Percentiles rank a stretch among this genome's conserved stretches.
These are phyloP conservation scores for Serendipita sp. DNA, from an alignment of 1,284 basidiomycete species.

Conservation along the genomic window DNA sequence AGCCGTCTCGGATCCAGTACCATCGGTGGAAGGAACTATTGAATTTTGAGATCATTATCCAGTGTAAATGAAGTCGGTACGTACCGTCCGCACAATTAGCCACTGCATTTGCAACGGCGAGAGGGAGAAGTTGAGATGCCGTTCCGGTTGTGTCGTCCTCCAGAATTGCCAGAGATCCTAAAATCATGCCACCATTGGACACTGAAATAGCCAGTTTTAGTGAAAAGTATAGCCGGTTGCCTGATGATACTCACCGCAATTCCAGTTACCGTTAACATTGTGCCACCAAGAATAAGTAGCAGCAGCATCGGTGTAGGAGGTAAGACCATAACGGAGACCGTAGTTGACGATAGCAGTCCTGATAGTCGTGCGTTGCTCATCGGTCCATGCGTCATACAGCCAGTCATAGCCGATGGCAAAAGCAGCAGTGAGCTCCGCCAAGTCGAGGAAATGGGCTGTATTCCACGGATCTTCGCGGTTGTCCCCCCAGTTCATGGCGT, in stretches of 20 bases:
- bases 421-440: slow-evolving; percentile 37
- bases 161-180: slow-evolving; percentile 83
- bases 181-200: slow-evolving; percentile 80
- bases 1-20: slow-evolving; percentile 89
- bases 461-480: slow-evolving; percentile 23
- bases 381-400: slow-evolving; percentile 39
- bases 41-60: not conserved
- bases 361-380: slow-evolving; percentile 29
- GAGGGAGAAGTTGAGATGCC: slow-evolving; percentile 51
- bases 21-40: slow-evolving; percentile 49
- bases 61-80: slow-evolving; percentile 17
- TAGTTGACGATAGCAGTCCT: slow-evolving; percentile 35
- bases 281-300: slow-evolving; percentile 16
- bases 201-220: slow-evolving; percentile 27
- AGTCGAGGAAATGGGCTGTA: slow-evolving; percentile 40
- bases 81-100: slow-evolving; percentile 56
- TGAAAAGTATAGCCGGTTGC: not conserved
- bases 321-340: slow-evolving; percentile 29
- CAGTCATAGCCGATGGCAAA: slow-evolving; percentile 44
- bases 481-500: not conserved
- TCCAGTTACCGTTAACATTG: slow-evolving; percentile 16
- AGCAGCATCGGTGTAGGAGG: slow-evolving; percentile 21
- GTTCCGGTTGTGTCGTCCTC: slow-evolving; percentile 68
- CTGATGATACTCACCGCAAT: slow-evolving; percentile 8
- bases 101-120: slow-evolving; percentile 62